A percentile compares a stretch with the other conserved stretches of the same genome.
These are phyloP conservation scores for Xylaria palmicola DNA, from an alignment of 495 filamentous ascomycete genomes.

Conservation along the genomic window DNA sequence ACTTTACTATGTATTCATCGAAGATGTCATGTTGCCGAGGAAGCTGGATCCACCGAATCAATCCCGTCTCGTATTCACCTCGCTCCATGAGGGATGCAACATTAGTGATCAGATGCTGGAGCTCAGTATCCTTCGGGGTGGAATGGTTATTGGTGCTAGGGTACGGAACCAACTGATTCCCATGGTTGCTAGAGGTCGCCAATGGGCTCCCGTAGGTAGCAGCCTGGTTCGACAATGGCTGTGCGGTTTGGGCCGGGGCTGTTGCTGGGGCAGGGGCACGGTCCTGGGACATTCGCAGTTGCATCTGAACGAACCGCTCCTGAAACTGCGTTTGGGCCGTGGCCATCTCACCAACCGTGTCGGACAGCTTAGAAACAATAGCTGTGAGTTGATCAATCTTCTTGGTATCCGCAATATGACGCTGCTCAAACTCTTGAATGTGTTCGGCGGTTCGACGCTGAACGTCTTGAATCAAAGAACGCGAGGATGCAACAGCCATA, in stretches of 20 bases:
- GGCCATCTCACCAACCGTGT: conserved; percentile 71
- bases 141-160: conserved; percentile 35
- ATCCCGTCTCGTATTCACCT: conserved; percentile 67
- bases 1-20: conserved; percentile 71
- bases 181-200: conserved; percentile 29
- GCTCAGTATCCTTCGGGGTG: conserved; percentile 50
- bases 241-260: conserved; percentile 21
- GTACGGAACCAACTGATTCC: conserved; percentile 32
- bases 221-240: conserved; percentile 20
- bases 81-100: conserved; percentile 65
- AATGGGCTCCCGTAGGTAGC: conserved; percentile 28
- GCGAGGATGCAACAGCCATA: conserved; percentile 49
- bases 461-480: conserved; percentile 61
- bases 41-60: conserved; percentile 81
- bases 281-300: conserved; percentile 41
- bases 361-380: conserved; percentile 67
- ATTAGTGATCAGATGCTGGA: conserved; percentile 63
- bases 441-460: conserved; percentile 63
- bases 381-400: conserved; percentile 84
- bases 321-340: conserved; percentile 63
- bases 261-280: conserved; percentile 4
- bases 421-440: conserved; percentile 64
- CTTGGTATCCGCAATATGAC: conserved; percentile 64
- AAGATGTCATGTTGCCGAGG: conserved; percentile 71
- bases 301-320: conserved; percentile 56